Conservation (phyloP, 192 early-diverging fungal species). For the Chytriomyces sp. region DNA sequence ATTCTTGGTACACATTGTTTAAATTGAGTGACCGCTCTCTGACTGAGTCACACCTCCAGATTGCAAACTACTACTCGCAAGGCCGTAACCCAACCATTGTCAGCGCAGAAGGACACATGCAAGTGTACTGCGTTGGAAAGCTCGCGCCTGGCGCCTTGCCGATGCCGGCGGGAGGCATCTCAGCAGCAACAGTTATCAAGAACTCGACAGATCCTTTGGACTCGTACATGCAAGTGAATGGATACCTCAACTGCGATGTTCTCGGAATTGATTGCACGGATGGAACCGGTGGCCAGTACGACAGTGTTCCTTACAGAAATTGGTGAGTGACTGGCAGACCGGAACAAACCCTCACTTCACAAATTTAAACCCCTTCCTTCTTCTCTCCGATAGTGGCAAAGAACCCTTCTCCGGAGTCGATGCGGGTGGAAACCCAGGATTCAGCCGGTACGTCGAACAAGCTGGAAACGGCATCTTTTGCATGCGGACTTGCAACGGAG, state of each 20-base stretch:
- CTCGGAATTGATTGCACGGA: conserved; percentile 36
- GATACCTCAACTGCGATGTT: conserved; percentile 34
- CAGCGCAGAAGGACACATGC: conserved; percentile 42
- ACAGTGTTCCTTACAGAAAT: conserved; percentile 15
- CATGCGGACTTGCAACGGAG: conserved; percentile 38
- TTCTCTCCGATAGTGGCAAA: conserved; percentile 33
- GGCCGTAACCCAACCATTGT: conserved; percentile 39
- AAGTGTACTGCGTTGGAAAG: conserved; percentile 37
- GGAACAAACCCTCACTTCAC: background rate
- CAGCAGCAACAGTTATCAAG: conserved; percentile 36
- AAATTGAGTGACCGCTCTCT: background rate
- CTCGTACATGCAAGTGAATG: conserved; percentile 36
- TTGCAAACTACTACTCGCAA: conserved; percentile 31
- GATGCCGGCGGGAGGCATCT: conserved; percentile 33
- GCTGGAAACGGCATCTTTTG: conserved; percentile 48
- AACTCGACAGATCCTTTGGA: background rate
- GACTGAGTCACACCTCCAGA: background rate
- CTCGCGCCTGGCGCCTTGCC: conserved; percentile 25
- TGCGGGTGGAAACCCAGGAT: conserved; percentile 2
- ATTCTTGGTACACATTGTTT: background rate
- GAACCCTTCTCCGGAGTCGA: conserved; percentile 46
- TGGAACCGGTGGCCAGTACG: conserved; percentile 21
- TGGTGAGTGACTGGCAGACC: background rate
- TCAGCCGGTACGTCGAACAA: conserved; percentile 35
- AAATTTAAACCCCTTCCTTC: background rate